Evolutionary conservation across 768 basidiomycete species (phyloP).

Genomic region (Boletus insuetus): DNA sequence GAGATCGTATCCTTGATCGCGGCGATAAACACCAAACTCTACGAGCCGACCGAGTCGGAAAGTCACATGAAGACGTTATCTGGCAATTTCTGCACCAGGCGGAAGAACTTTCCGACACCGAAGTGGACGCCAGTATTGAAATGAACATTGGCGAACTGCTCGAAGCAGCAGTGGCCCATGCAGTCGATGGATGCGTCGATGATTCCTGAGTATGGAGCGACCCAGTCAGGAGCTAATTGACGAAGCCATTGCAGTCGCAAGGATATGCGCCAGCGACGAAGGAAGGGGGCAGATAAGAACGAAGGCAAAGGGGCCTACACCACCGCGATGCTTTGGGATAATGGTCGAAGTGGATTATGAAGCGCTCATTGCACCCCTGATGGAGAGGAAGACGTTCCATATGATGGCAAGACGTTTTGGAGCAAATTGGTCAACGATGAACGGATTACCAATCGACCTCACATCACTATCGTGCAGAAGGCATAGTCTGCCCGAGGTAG

Average conservation of each 20-base stretch:
- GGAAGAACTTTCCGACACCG: constrained; percentile 57
- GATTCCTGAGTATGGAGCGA: constrained; percentile 49
- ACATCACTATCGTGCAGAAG: constrained; percentile 83
- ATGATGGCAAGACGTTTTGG: constrained; percentile 45
- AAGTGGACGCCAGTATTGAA: constrained; percentile 69
- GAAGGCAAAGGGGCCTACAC: constrained; percentile 18
- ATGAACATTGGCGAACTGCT: constrained; percentile 60
- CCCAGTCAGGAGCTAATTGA: constrained; percentile 57
- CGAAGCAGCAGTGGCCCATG: constrained; percentile 53
- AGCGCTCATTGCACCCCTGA: constrained; percentile 40
- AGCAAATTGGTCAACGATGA: constrained; percentile 38
- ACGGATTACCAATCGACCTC: constrained; percentile 62
- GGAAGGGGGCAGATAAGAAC: not conserved
- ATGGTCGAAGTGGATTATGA: constrained; percentile 69
- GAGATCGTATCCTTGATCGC: constrained; percentile 67
- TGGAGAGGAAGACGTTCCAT: constrained; percentile 37
- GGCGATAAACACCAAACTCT: constrained; percentile 88
- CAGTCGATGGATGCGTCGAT: constrained; percentile 53
- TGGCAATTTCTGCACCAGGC: constrained; percentile 70
- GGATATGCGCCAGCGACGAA: constrained; percentile 38
- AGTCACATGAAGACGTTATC: constrained; percentile 78
- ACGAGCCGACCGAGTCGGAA: constrained; percentile 48
- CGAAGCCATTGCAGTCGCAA: constrained; percentile 40
- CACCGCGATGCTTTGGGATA: constrained; percentile 75
- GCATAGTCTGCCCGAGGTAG: constrained; percentile 40